Percentiles rank a stretch among this genome's conserved stretches.
These are phyloP conservation scores for Wickerhamiella pararugosa DNA, from an alignment of 1,139 yeast genomes.

Conservation along the genomic window DNA sequence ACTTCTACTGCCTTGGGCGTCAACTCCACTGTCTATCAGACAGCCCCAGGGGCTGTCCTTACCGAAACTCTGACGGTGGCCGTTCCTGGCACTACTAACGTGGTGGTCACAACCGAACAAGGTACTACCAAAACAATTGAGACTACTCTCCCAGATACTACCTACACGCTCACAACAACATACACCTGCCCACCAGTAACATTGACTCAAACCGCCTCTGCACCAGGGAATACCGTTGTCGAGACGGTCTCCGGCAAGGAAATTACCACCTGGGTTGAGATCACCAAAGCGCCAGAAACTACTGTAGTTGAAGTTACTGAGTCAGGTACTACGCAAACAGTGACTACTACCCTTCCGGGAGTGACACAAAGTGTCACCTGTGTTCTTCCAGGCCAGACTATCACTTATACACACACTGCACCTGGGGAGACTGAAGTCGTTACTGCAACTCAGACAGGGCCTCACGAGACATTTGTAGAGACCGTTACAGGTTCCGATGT, in stretches of 20 bases:
- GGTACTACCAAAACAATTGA: conserved; percentile 5
- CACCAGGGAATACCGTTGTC: neutral
- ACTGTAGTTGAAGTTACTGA: conserved; percentile 1
- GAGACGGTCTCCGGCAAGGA: conserved; percentile 3
- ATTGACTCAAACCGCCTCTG: conserved; percentile 3
- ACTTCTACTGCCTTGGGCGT: conserved; percentile 2
- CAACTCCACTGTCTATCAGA: conserved; percentile 1
- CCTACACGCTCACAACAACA: conserved; percentile 3
- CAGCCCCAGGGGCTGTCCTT: conserved; percentile 2
- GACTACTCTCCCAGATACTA: conserved; percentile 1
- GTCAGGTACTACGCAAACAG: conserved; percentile 2
- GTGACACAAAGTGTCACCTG: neutral
- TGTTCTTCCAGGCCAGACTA: neutral
- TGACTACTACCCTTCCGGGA: conserved; percentile 5
- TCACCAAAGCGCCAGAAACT: conserved; percentile 2
- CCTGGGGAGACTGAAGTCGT: neutral
- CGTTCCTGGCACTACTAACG: conserved; percentile 6
- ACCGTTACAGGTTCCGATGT: neutral
- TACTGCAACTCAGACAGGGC: conserved; percentile 3
- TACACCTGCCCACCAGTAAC: conserved; percentile 3
- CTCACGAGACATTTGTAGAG: neutral
- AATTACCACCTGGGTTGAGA: conserved; percentile 1
- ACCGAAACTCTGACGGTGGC: conserved; percentile 2
- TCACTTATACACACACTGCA: conserved; percentile 2
- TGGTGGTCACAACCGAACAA: conserved; percentile 4